phyloP scores from a whole-genome alignment of 2,329 filamentous ascomycete genomes.

The Arthrobotrys sinensis region DNA sequence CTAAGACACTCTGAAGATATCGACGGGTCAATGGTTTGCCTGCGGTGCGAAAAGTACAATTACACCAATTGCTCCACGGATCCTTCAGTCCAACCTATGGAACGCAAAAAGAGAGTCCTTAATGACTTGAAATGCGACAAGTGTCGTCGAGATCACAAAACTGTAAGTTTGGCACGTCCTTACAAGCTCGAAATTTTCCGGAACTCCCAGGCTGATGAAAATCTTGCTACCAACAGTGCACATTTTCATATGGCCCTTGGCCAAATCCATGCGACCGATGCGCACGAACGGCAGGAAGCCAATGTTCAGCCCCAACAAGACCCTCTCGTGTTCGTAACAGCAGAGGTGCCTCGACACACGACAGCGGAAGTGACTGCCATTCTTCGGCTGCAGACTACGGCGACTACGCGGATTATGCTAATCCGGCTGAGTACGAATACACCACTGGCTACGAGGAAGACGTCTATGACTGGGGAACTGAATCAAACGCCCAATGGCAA shows the following conservation, averaged over 20 bases:
- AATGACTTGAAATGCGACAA: constrained; percentile 59
- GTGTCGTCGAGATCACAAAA: constrained; percentile 57
- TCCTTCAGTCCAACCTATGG: constrained; percentile 53
- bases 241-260: constrained; percentile 57
- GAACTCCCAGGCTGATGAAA: background rate
- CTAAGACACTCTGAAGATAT: constrained; percentile 34
- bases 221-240: constrained; percentile 36
- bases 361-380: constrained; percentile 57
- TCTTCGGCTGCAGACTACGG: constrained; percentile 48
- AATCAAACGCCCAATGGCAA: constrained; percentile 51
- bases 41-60: constrained; percentile 46
- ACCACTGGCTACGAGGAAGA: constrained; percentile 56
- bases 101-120: constrained; percentile 52
- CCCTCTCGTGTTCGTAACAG: constrained; percentile 54
- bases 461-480: constrained; percentile 51
- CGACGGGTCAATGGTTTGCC: constrained; percentile 44
- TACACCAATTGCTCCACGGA: constrained; percentile 54
- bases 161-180: constrained; percentile 21
- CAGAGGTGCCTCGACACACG: constrained; percentile 50
- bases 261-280: constrained; percentile 59
- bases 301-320: constrained; percentile 54
- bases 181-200: background rate
- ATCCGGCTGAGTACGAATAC: constrained; percentile 45
- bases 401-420: constrained; percentile 43
- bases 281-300: constrained; percentile 54